A percentile compares a stretch with the other conserved stretches of the same genome.
Evolutionary conservation across 139 green algal species (phyloP).

Genomic region (Micractinium sp.): DNA sequence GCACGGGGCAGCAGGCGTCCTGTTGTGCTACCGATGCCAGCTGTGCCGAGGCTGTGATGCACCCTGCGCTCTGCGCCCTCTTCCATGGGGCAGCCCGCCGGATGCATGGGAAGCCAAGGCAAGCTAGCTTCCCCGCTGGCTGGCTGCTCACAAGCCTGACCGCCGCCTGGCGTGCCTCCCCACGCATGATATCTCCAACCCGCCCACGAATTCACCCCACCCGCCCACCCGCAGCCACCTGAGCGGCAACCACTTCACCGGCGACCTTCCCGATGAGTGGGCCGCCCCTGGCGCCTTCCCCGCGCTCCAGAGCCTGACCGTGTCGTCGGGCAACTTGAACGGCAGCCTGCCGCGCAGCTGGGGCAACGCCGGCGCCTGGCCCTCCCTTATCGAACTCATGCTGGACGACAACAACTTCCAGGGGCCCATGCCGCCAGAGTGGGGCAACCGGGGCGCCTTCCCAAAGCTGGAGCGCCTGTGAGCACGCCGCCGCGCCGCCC

Average conservation of each 20-base stretch:
- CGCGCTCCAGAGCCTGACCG: background rate
- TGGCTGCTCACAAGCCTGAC: too few relatives aligned
- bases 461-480: background rate
- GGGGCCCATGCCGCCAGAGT: background rate
- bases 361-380: background rate
- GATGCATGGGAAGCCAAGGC: too few relatives aligned
- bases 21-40: too few relatives aligned
- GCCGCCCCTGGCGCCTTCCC: slow-evolving; percentile 17
- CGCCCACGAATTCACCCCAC: too few relatives aligned
- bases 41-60: too few relatives aligned
- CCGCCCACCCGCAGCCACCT: background rate
- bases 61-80: too few relatives aligned
- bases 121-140: too few relatives aligned
- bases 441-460: background rate
- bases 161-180: too few relatives aligned
- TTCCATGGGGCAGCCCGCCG: too few relatives aligned
- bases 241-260: slow-evolving; percentile 7
- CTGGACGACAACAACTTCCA: background rate
- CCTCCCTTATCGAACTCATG: background rate
- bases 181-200: too few relatives aligned
- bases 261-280: slow-evolving; percentile 9
- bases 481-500: background rate
- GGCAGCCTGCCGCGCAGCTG: slow-evolving; percentile 21
- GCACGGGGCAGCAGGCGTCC: too few relatives aligned
- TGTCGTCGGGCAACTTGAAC: background rate